These are phyloP conservation scores for Omphalotus guepiniiformis DNA, from an alignment of 768 basidiomycete species.

Conservation along the genomic window DNA sequence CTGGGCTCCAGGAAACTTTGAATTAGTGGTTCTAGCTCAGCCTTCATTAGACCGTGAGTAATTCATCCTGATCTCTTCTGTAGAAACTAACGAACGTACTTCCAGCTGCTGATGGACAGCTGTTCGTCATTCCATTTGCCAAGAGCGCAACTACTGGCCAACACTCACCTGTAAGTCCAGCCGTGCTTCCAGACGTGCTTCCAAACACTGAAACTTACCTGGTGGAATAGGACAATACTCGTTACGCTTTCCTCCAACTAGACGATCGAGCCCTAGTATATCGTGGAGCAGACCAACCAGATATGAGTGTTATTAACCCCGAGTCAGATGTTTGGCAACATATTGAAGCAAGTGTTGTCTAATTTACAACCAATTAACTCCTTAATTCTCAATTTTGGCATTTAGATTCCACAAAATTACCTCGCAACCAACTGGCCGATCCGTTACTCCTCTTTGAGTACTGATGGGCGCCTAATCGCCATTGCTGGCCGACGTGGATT, in stretches of 20 bases:
- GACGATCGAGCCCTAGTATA: slow-evolving; percentile 93
- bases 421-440: slow-evolving; percentile 92
- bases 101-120: slow-evolving; percentile 59
- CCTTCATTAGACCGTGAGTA: slow-evolving; percentile 46
- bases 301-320: slow-evolving; percentile 97
- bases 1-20: slow-evolving; percentile 92
- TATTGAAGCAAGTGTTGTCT: slow-evolving; percentile 60
- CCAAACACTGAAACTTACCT: neutral
- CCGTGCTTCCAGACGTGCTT: neutral
- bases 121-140: slow-evolving; percentile 88
- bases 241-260: slow-evolving; percentile 93
- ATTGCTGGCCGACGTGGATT: slow-evolving; percentile 89
- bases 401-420: slow-evolving; percentile 84
- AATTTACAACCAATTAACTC: neutral
- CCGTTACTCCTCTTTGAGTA: slow-evolving; percentile 84
- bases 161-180: slow-evolving; percentile 72
- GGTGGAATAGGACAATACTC: slow-evolving; percentile 76
- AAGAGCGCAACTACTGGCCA: slow-evolving; percentile 92
- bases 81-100: neutral
- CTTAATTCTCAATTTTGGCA: neutral
- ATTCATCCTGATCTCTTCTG: neutral
- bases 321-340: slow-evolving; percentile 98
- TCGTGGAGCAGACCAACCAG: slow-evolving; percentile 94
- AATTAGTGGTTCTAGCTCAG: slow-evolving; percentile 72
- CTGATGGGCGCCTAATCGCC: slow-evolving; percentile 87